Percentiles rank a stretch among this genome's conserved stretches.
phyloP scores from a whole-genome alignment of 1,284 basidiomycete genomes.

The Naganishia liquefaciens region DNA sequence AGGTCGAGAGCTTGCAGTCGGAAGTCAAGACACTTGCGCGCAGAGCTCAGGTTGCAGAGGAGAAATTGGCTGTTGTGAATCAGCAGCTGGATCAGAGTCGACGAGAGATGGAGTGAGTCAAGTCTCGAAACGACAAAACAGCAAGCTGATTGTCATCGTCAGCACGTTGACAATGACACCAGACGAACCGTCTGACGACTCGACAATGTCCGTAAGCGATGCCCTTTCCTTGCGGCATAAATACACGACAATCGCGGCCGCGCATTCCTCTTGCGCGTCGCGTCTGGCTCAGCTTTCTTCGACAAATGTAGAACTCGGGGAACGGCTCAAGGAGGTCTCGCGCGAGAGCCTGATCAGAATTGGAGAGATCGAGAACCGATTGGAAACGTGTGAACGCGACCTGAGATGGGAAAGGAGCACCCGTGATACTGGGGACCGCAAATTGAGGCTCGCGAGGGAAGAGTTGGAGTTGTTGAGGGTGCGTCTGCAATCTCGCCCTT shows the following conservation, averaged over 20 bases:
- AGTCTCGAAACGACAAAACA: neutral
- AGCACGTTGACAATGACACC: slow-evolving; percentile 47
- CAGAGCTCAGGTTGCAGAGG: slow-evolving; percentile 41
- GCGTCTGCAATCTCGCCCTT: neutral
- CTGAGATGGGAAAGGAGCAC: slow-evolving; percentile 50
- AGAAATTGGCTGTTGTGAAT: slow-evolving; percentile 43
- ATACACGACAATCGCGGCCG: slow-evolving; percentile 42
- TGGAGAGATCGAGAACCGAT: slow-evolving; percentile 38
- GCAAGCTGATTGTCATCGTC: slow-evolving; percentile 10
- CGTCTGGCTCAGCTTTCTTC: slow-evolving; percentile 43
- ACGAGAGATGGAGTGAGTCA: slow-evolving; percentile 51
- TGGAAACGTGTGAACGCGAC: slow-evolving; percentile 45
- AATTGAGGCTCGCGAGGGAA: slow-evolving; percentile 42
- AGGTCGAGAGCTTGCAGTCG: slow-evolving; percentile 42
- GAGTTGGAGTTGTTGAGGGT: slow-evolving; percentile 40
- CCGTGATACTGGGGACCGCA: slow-evolving; percentile 43
- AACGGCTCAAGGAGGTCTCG: slow-evolving; percentile 40
- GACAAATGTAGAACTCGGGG: slow-evolving; percentile 40
- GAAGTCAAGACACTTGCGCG: slow-evolving; percentile 41
- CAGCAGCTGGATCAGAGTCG: slow-evolving; percentile 48
- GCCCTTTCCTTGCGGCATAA: slow-evolving; percentile 41
- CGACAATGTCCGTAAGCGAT: slow-evolving; percentile 35
- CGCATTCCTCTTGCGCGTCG: slow-evolving; percentile 41
- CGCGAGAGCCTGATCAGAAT: slow-evolving; percentile 38
- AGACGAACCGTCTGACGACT: slow-evolving; percentile 22